A percentile compares a stretch with the other conserved stretches of the same genome.
Evolutionary conservation across 2,329 filamentous ascomycete genomes (phyloP).

Genomic region (Colletotrichum salicis): DNA sequence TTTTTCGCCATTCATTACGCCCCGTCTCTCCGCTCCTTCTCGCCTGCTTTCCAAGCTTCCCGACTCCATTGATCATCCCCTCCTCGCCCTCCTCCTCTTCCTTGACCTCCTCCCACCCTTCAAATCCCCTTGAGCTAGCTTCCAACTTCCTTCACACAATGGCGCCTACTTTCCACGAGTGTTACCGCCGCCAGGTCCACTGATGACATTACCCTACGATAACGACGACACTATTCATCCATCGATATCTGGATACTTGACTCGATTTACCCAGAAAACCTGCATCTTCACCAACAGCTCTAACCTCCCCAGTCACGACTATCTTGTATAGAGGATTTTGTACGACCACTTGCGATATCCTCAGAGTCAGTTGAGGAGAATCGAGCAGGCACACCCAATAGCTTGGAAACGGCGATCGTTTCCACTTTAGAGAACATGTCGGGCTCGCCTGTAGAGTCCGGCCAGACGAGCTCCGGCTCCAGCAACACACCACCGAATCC

Average conservation of each 20-base stretch:
- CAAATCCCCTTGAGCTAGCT: conserved; percentile 1
- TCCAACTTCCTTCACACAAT: conserved; percentile 15
- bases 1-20: conserved; percentile 30
- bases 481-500: not conserved
- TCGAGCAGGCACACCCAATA: not conserved
- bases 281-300: conserved; percentile 2
- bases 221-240: not conserved
- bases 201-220: not conserved
- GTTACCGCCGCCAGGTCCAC: conserved; percentile 30
- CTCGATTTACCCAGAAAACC: not conserved
- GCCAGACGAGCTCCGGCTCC: conserved; percentile 25
- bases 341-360: not conserved
- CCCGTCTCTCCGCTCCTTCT: conserved; percentile 30
- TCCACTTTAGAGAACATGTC: conserved; percentile 22
- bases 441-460: conserved; percentile 9
- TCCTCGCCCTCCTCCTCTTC: conserved; percentile 7
- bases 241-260: not conserved
- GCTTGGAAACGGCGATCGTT: conserved; percentile 16
- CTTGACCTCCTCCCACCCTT: not conserved
- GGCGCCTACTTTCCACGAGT: conserved; percentile 22
- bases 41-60: conserved; percentile 23
- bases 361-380: not conserved
- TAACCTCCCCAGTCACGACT: not conserved
- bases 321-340: not conserved
- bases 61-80: conserved; percentile 26